Evolutionary conservation across 331 rosid species (phyloP), one percentile per base, ranked within the genome.

Genomic region (Erythrophleum ivorense): DNA sequence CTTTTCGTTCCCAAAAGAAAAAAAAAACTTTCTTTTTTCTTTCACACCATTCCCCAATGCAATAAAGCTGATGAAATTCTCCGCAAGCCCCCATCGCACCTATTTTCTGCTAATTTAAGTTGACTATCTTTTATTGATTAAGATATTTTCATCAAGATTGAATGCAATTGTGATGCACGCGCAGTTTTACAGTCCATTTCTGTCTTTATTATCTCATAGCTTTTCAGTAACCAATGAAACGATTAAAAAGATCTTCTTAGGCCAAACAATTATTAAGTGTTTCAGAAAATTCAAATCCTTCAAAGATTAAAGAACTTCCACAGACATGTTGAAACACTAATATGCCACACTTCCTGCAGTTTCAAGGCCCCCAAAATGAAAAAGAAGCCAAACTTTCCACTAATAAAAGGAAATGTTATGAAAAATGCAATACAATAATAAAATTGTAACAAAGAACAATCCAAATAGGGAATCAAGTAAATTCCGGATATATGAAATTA

Each of bases 61-160:
- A 11, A 38, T 29, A 31, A 9, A 62, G 15, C 33, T 31, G 67
- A 62, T 31, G 40, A 18, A 31, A 18, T 62, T 62, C 41, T 9
- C 67, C 13, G 11, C 9, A 38, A 29, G n/a, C 67, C 40, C 40
- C 12, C 33, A 33, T 31, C 9, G 10, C 45, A 33, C 69, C 43
- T 46, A 48, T 15, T 19, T 72, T 74, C 21, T 36, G 19, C 34
- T 14, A 80, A 80, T 73, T 24, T 31, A 63, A 73, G 75, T 55
- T 40, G 79, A 49, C 9, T 18, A 8, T 50, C 45, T 50, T 52
- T 19, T 15, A 50, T 38, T 15, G 15, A 54, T 40, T 54, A 16
- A 14, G 72, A 59, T 48, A 16, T 19, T 36, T 38, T 49, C 57
- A 49, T n/a, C n/a, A 70, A 59, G 36, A 50, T 67, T 29, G 7